Evolutionary conservation across 331 rosid genomes (phyloP), one percentile per base, ranked within the genome.

Genomic region (Malus hybrid): DNA sequence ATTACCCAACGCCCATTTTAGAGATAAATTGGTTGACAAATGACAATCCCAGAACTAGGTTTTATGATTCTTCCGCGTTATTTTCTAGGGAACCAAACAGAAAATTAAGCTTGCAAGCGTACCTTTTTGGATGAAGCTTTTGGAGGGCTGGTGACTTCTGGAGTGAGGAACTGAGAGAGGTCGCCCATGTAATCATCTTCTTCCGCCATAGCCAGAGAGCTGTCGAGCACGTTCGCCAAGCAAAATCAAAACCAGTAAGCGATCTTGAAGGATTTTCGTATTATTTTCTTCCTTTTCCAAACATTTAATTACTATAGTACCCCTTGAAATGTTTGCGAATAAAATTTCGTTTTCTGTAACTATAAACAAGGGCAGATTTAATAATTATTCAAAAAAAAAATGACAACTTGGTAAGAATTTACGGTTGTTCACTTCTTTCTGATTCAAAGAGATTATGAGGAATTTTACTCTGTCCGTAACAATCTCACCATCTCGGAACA

Each of bases 181-280:
- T 90, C 92, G 5, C 86, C 97, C 99, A 94, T 90, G 82, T 94
- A 94, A 73, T 90, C 95, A n/a, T 87, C 88, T 19, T 89, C 90
- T 46, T 62, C 86, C 18, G 87, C 89, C 97, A 93, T 91, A 64
- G 82, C 81, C 31, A 18, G 65, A 31, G 77, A 78, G 75, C 80
- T 67, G 5, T 44, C 27, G 31, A 32, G 31, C 5, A 69, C 65
- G 7, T 61, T 12, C 66, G 15, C 34, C 6, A 12, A 61, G 66
- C 33, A 61, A 24, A 24, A 10, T 11, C 31, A n/a, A 57, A 57
- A 61, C 14, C 48, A 3, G 48, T 42, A 42, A 42, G 48, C 48
- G 5, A 0, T 11, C 5, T 11, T 11, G 14, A 44, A 10, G 4
- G 4, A 54, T 57, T 57, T 57, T n/a, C 28, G 6, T 57, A 20